Conservation (phyloP, 306 rosid genomes). For the Oemleria cerasiformis region DNA sequence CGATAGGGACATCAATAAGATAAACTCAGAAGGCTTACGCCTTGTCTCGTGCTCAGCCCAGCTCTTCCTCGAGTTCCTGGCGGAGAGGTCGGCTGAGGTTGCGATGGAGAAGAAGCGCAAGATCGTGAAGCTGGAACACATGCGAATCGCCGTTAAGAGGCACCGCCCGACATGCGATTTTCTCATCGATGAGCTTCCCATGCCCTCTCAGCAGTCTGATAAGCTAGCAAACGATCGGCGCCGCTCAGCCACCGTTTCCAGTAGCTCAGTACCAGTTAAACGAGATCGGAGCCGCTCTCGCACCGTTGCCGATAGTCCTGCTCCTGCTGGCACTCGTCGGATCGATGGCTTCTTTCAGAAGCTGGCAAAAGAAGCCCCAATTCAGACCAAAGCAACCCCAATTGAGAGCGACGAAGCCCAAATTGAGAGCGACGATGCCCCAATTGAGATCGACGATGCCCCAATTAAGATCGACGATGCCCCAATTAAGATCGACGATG, state of each 20-base stretch:
- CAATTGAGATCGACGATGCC: neutral
- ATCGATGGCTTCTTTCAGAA: constrained; percentile 69
- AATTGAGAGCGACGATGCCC: neutral
- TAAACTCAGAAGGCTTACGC: constrained; percentile 70
- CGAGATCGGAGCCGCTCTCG: constrained; percentile 32
- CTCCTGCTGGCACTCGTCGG: constrained; percentile 47
- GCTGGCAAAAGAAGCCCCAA: constrained; percentile 25
- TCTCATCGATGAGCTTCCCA: constrained; percentile 76
- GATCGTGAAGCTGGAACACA: constrained; percentile 72
- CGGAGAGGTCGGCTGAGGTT: constrained; percentile 60
- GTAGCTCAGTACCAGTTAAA: constrained; percentile 22
- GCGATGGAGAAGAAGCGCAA: constrained; percentile 73
- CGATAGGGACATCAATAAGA: constrained; percentile 58
- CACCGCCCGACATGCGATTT: constrained; percentile 73
- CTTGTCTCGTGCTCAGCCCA: constrained; percentile 69
- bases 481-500: neutral
- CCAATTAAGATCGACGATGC: neutral
- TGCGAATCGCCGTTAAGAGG: constrained; percentile 61
- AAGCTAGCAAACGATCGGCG: constrained; percentile 28
- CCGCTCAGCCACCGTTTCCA: constrained; percentile 30
- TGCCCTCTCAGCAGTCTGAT: constrained; percentile 37
- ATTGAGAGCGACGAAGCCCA: neutral
- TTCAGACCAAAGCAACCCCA: constrained; percentile 6
- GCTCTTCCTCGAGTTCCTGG: constrained; percentile 69
- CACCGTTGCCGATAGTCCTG: constrained; percentile 36